Base-by-base conservation (phyloP, 192 early-diverging fungal species). In the Lunasporangiospora selenospora region DNA sequence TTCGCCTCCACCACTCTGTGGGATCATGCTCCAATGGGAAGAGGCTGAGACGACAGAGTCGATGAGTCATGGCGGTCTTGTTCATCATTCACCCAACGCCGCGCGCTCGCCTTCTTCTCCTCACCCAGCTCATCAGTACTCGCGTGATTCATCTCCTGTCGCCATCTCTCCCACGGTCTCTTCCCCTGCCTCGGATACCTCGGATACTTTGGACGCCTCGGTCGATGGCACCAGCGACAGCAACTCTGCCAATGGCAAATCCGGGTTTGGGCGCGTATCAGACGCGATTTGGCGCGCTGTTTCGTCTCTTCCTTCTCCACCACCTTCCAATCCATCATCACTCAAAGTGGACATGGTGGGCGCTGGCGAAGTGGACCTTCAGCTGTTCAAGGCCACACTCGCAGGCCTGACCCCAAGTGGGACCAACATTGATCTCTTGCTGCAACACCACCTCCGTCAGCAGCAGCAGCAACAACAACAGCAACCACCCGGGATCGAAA, bases 41-140 rank as follows among this genome's bases (percentile, higher is more conserved):
- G 67, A 73, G 36, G 54, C 67, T 16, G 67, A 73, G 44, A 73
- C 67, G 0, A 58, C 58, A 33, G 53, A 73, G 36, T 73, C 67
- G 23, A 73, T 73, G 67, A 73, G 67, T 33, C 44, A 62, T 19
- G 67, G 67, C 1, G 67, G 67, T 4, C 67, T 58, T 30, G 58
- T 37, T 2, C 58, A 70, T n/a, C n/a, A n/a, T n/a, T n/a, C 32
- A 51, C 61, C 36, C 67, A 71, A 10, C 59, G 56, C 39, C 32
- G n/a, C n/a, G n/a, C n/a, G n/a, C n/a, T n/a, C n/a, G n/a, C n/a
- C n/a, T n/a, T n/a, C n/a, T n/a, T n/a, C n/a, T n/a, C n/a, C n/a
- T n/a, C n/a, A n/a, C n/a, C n/a, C n/a, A n/a, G 23, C 19, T 38
- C 31, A 27, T 6, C 29, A 50, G 24, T 37, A 26, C 12, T 67